phyloP scores from a whole-genome alignment of 129 eudicot species.

The Escallonia rubra region DNA sequence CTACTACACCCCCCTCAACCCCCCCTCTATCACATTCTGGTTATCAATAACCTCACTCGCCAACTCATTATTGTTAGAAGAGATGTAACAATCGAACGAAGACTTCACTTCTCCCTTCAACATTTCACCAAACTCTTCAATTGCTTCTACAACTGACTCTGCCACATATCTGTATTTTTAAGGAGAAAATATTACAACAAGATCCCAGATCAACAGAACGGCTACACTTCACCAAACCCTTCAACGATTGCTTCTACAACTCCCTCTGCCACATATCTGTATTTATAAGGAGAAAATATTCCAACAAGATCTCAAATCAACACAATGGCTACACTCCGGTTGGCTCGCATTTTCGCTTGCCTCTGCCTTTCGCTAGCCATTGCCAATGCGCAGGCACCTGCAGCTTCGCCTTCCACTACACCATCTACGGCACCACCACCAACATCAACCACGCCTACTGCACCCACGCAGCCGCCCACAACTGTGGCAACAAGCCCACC shows the following conservation, averaged over 20 bases:
- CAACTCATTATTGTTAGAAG: constrained; percentile 18
- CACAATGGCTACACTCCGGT: constrained; percentile 23
- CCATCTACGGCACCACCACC: constrained; percentile 33
- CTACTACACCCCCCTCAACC: no score
- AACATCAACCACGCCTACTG: constrained; percentile 10
- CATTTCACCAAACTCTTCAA: constrained; percentile 34
- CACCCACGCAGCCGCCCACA: constrained; percentile 40
- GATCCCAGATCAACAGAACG: constrained; percentile 20
- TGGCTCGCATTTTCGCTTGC: constrained; percentile 30
- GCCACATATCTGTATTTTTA: constrained; percentile 9
- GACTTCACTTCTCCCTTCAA: constrained; percentile 32
- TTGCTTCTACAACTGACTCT: constrained; percentile 10
- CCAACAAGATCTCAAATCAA: constrained; percentile 9
- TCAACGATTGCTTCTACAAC: constrained; percentile 4
- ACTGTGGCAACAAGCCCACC: constrained; percentile 6
- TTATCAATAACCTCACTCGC: constrained; percentile 4
- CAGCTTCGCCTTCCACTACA: constrained; percentile 54
- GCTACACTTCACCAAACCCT: not conserved
- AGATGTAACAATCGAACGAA: constrained; percentile 49
- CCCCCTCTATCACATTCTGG: no score
- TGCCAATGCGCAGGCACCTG: constrained; percentile 72
- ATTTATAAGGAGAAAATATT: constrained; percentile 23
- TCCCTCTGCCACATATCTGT: not conserved
- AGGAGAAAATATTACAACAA: constrained; percentile 10
- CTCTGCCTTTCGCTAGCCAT: constrained; percentile 33